Conservation (phyloP, 495 filamentous ascomycete species). For the Copromyces sp. region DNA sequence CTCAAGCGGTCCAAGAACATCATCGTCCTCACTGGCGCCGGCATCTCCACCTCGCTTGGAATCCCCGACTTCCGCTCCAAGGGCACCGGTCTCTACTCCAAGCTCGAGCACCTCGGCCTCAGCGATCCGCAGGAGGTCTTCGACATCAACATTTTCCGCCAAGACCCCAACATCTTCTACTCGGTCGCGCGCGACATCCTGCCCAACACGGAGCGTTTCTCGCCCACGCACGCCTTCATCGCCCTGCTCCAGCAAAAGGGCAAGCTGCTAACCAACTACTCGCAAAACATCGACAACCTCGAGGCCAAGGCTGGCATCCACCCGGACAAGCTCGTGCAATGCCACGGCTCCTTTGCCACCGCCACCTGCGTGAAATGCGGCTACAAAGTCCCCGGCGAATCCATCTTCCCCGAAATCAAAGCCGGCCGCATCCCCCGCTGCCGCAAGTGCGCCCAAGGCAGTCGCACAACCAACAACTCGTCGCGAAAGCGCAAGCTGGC, state of each 20-base stretch:
- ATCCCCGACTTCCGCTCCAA: constrained; percentile 85
- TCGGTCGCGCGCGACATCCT: constrained; percentile 84
- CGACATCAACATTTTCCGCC: constrained; percentile 73
- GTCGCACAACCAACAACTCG: constrained; percentile 33
- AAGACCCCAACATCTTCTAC: constrained; percentile 88
- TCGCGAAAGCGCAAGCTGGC: constrained; percentile 66
- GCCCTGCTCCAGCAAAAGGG: constrained; percentile 83
- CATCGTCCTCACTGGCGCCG: constrained; percentile 88
- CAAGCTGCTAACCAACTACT: constrained; percentile 92
- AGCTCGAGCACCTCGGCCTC: constrained; percentile 59
- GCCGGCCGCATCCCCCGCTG: constrained; percentile 61
- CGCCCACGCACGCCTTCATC: constrained; percentile 92
- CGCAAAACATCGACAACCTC: constrained; percentile 97
- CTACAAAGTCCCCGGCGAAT: constrained; percentile 61
- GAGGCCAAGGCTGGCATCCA: constrained; percentile 78
- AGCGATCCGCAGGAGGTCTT: constrained; percentile 91
- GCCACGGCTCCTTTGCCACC: constrained; percentile 90
- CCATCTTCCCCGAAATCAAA: constrained; percentile 69
- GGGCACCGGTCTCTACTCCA: constrained; percentile 77
- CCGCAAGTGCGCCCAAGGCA: constrained; percentile 43
- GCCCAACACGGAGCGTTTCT: constrained; percentile 58
- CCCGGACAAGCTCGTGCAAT: constrained; percentile 82
- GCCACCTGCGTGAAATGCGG: constrained; percentile 82
- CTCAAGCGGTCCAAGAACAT: constrained; percentile 70
- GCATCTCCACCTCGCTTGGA: constrained; percentile 82